phyloP scores from a whole-genome alignment of 345 rosid species.

The Xanthoceras sorbifolium region DNA sequence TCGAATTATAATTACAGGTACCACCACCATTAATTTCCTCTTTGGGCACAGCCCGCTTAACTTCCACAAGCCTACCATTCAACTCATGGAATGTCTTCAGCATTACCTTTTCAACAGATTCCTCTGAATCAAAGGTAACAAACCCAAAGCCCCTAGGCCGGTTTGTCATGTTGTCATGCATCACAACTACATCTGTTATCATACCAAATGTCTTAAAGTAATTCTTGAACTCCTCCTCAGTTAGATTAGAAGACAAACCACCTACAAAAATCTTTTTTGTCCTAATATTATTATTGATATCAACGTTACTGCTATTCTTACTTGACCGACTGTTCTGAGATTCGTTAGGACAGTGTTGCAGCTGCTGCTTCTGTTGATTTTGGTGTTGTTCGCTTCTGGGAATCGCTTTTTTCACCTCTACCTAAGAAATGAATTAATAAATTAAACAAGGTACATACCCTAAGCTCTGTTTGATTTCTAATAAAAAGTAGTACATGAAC shows the following conservation, averaged over 20 bases:
- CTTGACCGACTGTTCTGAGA: constrained; percentile 27
- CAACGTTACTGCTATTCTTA: constrained; percentile 26
- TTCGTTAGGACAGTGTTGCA: constrained; percentile 20
- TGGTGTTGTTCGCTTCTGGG: constrained; percentile 46
- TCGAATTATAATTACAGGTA: constrained; percentile 17
- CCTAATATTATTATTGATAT: constrained; percentile 27
- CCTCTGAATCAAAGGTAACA: constrained; percentile 71
- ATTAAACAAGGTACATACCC: constrained; percentile 9
- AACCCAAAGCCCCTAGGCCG: constrained; percentile 91
- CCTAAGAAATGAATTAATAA: constrained; percentile 33
- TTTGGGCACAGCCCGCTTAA: constrained; percentile 85
- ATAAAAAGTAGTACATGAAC: neutral
- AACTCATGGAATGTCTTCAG: constrained; percentile 59
- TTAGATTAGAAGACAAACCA: constrained; percentile 64
- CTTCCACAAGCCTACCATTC: constrained; percentile 69
- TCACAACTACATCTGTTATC: constrained; percentile 77
- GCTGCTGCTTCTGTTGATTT: constrained; percentile 32
- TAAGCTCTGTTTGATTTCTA: neutral
- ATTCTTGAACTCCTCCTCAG: constrained; percentile 66
- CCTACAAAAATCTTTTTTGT: constrained; percentile 84
- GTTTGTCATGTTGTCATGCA: constrained; percentile 68
- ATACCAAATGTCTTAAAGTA: constrained; percentile 78
- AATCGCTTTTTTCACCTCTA: constrained; percentile 58
- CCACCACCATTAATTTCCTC: constrained; percentile 46
- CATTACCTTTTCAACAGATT: constrained; percentile 69